Evolutionary conservation across 345 rosid species (phyloP), one percentile per base, ranked within the genome.

Genomic region (Pistacia vera): DNA sequence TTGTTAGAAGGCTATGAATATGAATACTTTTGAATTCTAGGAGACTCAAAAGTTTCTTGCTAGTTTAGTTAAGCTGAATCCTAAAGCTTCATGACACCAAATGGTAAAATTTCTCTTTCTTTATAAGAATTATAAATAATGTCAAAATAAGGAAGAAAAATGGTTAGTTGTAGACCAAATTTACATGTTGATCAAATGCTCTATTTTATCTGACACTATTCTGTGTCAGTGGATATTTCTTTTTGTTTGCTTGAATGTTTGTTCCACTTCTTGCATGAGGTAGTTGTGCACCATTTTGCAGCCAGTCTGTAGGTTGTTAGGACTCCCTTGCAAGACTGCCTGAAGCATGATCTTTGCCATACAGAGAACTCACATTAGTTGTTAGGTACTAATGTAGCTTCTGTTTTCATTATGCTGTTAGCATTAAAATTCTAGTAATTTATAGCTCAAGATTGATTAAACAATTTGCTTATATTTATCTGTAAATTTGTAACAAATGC

Each of bases 401-500:
- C 65, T 63, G 44, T 33, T 54, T 54, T 54, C 66, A 35, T 14
- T 14, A 12, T 63, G 18, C 11, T 33, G 46, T 63, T 6, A 17
- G 38, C 66, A 62, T 62, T 62, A 33, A 33, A 11, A 25, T 62
- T 33, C 44, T 33, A 20, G 36, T 60, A 3, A 17, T 11, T 62
- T 11, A 1, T 17, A 5, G 55, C 30, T 44, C 54, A 6, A 18
- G 25, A 44, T 46, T 4, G 17, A 2, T 54, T 30, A 54, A 54
- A 13, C 4, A 0, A 44, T 3, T 48, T 48, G 44, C 28, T 70
- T 69, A 78, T 78, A 71, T 91, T 81, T 60, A 76, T 93, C 38
- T 95, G 99, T 81, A 85, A 86, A 75, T 93, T 83, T 69, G 94
- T 90, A 14, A 73, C 80, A 36, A 89, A 75, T 75, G 97, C 99